Percentiles rank a stretch among this genome's conserved stretches.
Conservation (phyloP, 257 asterid species). For the Plantago elongata region DNA sequence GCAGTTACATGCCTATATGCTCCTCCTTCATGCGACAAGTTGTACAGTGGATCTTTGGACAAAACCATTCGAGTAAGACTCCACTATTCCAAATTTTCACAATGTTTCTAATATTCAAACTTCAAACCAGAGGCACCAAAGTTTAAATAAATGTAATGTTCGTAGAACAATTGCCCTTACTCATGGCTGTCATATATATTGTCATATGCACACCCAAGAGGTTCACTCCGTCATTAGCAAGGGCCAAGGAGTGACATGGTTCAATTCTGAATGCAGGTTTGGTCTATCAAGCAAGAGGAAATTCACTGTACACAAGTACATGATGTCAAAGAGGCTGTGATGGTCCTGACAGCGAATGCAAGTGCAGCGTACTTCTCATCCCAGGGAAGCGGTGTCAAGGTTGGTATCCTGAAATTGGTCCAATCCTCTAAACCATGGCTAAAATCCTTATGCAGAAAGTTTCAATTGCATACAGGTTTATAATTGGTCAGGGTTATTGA, state of each 20-base stretch:
- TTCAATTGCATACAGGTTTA: slow-evolving; percentile 43
- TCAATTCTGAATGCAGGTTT: slow-evolving; percentile 35
- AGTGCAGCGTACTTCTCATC: slow-evolving; percentile 54
- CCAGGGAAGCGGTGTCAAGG: slow-evolving; percentile 77
- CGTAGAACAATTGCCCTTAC: too few species aligned
- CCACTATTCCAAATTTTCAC: neutral
- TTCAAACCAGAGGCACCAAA: too few species aligned
- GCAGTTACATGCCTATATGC: slow-evolving; percentile 64
- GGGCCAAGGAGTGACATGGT: neutral
- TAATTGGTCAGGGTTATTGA: slow-evolving; percentile 66
- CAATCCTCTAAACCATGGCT: neutral
- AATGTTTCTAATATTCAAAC: too few species aligned
- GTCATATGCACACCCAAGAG: too few species aligned
- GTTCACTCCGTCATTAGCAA: neutral
- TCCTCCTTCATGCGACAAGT: slow-evolving; percentile 51
- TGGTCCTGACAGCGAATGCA: slow-evolving; percentile 49
- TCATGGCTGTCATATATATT: too few species aligned
- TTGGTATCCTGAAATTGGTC: slow-evolving; percentile 17
- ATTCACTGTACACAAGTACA: slow-evolving; percentile 71
- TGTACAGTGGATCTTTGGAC: slow-evolving; percentile 76
- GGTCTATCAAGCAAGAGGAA: slow-evolving; percentile 78
- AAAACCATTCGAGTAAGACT: slow-evolving; percentile 66
- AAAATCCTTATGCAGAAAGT: neutral
- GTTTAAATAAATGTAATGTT: too few species aligned
- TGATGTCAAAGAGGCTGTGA: slow-evolving; percentile 68